Evolutionary conservation across 2,329 filamentous ascomycete species (phyloP).

Genomic region (Harringtonia aguacate): DNA sequence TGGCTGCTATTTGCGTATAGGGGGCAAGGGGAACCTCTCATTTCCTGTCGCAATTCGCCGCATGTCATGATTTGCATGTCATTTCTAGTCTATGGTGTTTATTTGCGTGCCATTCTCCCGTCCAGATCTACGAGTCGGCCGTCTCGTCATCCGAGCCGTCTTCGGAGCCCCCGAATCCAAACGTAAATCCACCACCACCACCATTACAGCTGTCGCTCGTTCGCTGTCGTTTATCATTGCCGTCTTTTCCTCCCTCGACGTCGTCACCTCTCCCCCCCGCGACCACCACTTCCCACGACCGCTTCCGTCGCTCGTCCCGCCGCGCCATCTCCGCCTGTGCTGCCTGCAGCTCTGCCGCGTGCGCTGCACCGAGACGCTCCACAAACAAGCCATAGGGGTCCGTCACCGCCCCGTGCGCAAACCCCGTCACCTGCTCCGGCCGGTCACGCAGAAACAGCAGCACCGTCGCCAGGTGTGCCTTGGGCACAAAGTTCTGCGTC

Average conservation of each 20-base stretch:
- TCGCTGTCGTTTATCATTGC: slow-evolving; percentile 20
- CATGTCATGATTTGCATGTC: no score
- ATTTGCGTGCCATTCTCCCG: not conserved
- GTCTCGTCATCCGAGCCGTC: slow-evolving; percentile 25
- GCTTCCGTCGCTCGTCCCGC: slow-evolving; percentile 55
- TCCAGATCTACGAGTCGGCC: slow-evolving; percentile 20
- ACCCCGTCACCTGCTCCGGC: slow-evolving; percentile 78
- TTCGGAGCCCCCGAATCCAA: slow-evolving; percentile 36
- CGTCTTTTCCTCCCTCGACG: slow-evolving; percentile 13
- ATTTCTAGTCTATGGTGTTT: no score
- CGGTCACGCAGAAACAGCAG: slow-evolving; percentile 74
- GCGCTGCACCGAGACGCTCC: slow-evolving; percentile 48
- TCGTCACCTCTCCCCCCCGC: slow-evolving; percentile 23
- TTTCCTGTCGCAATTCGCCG: no score
- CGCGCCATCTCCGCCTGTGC: slow-evolving; percentile 30
- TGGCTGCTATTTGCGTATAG: no score
- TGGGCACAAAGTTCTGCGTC: slow-evolving; percentile 91
- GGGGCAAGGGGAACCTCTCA: no score
- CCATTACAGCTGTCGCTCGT: no score
- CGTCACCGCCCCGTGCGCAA: slow-evolving; percentile 48
- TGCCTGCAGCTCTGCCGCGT: slow-evolving; percentile 20
- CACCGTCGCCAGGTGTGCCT: slow-evolving; percentile 61
- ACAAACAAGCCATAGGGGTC: slow-evolving; percentile 70
- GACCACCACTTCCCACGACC: slow-evolving; percentile 78
- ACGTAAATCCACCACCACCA: slow-evolving; percentile 40